Base-by-base conservation (phyloP, 305 asterid genomes). In the Stenogyne calaminthoides region DNA sequence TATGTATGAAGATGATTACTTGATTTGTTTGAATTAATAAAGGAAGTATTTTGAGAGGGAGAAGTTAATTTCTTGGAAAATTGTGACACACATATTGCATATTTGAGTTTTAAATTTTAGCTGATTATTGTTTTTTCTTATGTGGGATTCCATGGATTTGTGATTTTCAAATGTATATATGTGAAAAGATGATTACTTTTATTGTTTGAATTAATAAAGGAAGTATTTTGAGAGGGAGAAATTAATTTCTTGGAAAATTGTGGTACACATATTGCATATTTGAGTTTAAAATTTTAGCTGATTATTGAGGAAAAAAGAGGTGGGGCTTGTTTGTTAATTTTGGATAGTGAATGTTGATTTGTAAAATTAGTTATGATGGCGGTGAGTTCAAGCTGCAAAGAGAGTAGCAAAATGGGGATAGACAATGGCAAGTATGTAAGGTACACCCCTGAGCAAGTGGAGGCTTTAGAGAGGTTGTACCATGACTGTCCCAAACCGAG, bases 401-500 rank as follows among this genome's bases (percentile, higher is more conserved):
- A 88, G 66, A 82, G 85, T 56, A 42, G 85, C 16, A 91, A 84
- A 74, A 82, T 88, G 91, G 86, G 76, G 70, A 2, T 89, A 71
- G 99, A 95, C 37, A 90, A 88, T 49, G 99, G 99, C 27, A 95
- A 95, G 77, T 92, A 95, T 77, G 98, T 95, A 18, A 78, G 99
- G 84, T 95, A 95, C 87, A 95, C 99, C 19, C 99, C 98, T 1
- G 99, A 95, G 84, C 99, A 95, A 84, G 97, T 95, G 52, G 99
- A 92, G 64, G 98, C 98, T 81, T 78, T 95, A 62, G 98, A 92
- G 75, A 84, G 99, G 80, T 70, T 92, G 78, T 95, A 95, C 78
- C 96, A 92, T 42, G 98, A 95, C 22, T 92, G 99, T 44, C 99
- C 99, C 0, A 95, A 95, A 60, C 99, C 99, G 1, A 95, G 96